Evolutionary conservation across 441 rosid genomes (phyloP).

Genomic region (Pelargonium fulgidum): DNA sequence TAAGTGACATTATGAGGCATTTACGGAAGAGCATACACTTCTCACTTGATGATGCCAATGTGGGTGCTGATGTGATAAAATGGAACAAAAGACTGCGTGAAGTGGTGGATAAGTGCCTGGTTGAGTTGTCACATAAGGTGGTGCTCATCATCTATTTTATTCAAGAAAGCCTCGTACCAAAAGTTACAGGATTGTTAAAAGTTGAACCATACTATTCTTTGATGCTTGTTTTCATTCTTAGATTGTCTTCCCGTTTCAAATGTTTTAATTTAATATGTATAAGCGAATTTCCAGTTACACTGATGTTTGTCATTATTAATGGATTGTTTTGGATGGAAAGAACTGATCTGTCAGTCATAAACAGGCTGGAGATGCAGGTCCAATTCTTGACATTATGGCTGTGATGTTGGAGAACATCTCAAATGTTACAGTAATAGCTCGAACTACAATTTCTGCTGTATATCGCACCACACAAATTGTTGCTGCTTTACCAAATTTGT

Average conservation of each 20-base stretch:
- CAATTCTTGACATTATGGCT: slow-evolving; percentile 85
- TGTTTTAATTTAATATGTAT: not conserved
- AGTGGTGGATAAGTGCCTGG: slow-evolving; percentile 81
- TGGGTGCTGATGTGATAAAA: slow-evolving; percentile 54
- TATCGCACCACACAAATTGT: slow-evolving; percentile 86
- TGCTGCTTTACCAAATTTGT: slow-evolving; percentile 70
- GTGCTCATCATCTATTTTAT: slow-evolving; percentile 18
- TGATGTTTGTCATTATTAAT: not conserved
- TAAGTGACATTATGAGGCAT: slow-evolving; percentile 70
- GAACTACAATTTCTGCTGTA: slow-evolving; percentile 68
- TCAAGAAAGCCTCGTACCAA: not conserved
- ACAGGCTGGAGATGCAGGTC: slow-evolving; percentile 95
- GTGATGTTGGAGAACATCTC: slow-evolving; percentile 87
- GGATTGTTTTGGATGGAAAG: slow-evolving; percentile 18
- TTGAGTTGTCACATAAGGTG: slow-evolving; percentile 67
- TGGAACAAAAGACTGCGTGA: slow-evolving; percentile 53
- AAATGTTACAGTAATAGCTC: slow-evolving; percentile 56
- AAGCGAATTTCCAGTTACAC: slow-evolving; percentile 5
- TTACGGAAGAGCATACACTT: slow-evolving; percentile 73
- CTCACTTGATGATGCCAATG: slow-evolving; percentile 59
- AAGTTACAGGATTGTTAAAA: slow-evolving; percentile 15
- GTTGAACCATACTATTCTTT: slow-evolving; percentile 5
- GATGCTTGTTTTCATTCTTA: slow-evolving; percentile 16
- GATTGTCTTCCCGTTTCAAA: slow-evolving; percentile 7
- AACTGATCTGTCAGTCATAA: slow-evolving; percentile 22